Evolutionary conservation across 2,329 filamentous ascomycete genomes (phyloP).

Genomic region (Penicillium janthinellum): DNA sequence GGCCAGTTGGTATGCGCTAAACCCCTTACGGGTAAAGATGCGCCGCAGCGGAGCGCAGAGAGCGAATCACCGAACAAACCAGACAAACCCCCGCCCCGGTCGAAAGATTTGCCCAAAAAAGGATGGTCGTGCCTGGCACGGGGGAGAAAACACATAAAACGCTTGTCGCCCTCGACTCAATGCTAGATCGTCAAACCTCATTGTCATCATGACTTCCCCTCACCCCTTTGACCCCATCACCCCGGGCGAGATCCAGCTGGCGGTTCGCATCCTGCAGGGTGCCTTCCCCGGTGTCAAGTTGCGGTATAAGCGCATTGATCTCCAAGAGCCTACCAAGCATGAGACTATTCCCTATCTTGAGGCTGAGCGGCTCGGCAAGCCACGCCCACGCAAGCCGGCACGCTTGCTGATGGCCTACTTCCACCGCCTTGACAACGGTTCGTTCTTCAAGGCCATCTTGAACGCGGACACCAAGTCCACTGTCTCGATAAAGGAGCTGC

Average conservation of each 20-base stretch:
- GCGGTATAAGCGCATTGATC: constrained; percentile 66
- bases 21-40: constrained; percentile 18
- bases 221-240: constrained; percentile 47
- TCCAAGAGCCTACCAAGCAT: constrained; percentile 65
- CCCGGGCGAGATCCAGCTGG: constrained; percentile 43
- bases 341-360: constrained; percentile 63
- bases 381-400: constrained; percentile 53
- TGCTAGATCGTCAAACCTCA: background rate
- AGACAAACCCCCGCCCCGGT: background rate
- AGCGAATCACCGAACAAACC: constrained; percentile 14
- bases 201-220: constrained; percentile 25
- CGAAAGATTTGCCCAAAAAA: constrained; percentile 24
- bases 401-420: constrained; percentile 58
- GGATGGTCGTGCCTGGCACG: background rate
- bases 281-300: constrained; percentile 41
- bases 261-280: constrained; percentile 41
- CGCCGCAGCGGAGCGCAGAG: constrained; percentile 10
- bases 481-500: constrained; percentile 45
- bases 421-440: constrained; percentile 44
- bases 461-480: constrained; percentile 44
- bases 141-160: constrained; percentile 10
- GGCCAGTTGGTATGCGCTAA: constrained; percentile 16
- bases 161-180: background rate
- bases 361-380: constrained; percentile 58
- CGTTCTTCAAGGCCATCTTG: constrained; percentile 44